Evolutionary conservation across 2,329 filamentous ascomycete genomes (phyloP).

Genomic region (Akanthomyces lecanii): DNA sequence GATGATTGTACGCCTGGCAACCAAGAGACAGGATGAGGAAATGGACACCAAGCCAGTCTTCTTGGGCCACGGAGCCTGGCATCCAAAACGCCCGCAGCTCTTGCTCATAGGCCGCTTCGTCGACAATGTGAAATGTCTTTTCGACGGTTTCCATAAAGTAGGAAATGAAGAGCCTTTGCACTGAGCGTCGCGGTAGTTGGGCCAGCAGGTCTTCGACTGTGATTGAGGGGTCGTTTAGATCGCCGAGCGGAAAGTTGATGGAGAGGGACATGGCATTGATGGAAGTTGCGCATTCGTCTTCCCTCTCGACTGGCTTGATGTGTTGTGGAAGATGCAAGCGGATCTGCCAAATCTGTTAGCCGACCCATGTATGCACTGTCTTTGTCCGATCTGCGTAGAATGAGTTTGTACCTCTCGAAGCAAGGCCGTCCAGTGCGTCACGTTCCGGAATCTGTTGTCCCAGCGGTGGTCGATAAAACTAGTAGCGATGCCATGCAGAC

Average conservation of each 20-base stretch:
- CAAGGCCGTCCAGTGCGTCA: constrained; percentile 10
- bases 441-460: constrained; percentile 8
- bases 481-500: constrained; percentile 12
- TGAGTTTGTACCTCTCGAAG: neutral
- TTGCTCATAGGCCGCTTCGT: neutral
- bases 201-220: constrained; percentile 1
- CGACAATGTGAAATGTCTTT: constrained; percentile 10
- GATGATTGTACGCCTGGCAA: constrained; percentile 13
- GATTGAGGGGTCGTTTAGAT: neutral
- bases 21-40: constrained; percentile 14
- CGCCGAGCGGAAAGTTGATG: constrained; percentile 18
- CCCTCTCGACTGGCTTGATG: constrained; percentile 1
- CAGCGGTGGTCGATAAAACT: constrained; percentile 12
- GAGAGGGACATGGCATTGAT: constrained; percentile 10
- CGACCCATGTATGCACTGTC: neutral
- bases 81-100: constrained; percentile 13
- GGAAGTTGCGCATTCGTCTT: neutral
- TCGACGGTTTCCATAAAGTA: constrained; percentile 14
- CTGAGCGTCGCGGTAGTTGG: neutral
- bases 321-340: constrained; percentile 1
- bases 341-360: constrained; percentile 3
- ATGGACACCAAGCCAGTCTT: constrained; percentile 15
- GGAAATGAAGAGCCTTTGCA: constrained; percentile 12
- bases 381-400: no score
- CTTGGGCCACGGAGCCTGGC: neutral